Conservation (phyloP, 2,329 filamentous ascomycete species). For the Talaromyces sp. region DNA sequence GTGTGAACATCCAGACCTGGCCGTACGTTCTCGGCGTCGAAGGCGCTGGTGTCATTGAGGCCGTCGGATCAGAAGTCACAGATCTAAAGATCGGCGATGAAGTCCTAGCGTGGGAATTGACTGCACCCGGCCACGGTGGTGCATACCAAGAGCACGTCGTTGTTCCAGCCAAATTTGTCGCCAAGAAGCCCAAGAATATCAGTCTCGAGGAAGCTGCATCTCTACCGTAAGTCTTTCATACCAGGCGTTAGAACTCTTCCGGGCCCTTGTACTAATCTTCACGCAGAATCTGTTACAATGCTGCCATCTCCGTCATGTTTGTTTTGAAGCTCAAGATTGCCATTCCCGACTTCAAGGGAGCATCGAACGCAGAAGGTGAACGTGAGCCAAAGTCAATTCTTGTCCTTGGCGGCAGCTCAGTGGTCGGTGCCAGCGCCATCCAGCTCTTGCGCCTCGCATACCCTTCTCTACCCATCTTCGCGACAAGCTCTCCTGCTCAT, state of each 20-base stretch:
- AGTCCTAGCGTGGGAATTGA: conserved; percentile 12
- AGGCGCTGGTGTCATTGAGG: conserved; percentile 36
- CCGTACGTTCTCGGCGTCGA: conserved; percentile 39
- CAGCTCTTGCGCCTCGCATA: conserved; percentile 39
- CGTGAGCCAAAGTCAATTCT: conserved; percentile 31
- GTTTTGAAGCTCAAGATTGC: conserved; percentile 4
- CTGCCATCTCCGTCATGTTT: conserved; percentile 12
- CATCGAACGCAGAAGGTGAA: conserved; percentile 27
- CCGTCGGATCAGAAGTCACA: conserved; percentile 32
- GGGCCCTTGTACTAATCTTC: neutral
- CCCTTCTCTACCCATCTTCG: conserved; percentile 30
- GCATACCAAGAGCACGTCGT: conserved; percentile 19
- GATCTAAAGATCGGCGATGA: conserved; percentile 15
- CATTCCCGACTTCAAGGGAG: conserved; percentile 1
- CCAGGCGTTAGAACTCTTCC: neutral
- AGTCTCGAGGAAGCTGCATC: conserved; percentile 34
- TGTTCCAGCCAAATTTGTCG: conserved; percentile 24
- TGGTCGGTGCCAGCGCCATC: conserved; percentile 34
- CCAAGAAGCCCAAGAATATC: conserved; percentile 29
- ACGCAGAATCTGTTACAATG: conserved; percentile 14
- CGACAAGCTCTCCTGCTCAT: conserved; percentile 32
- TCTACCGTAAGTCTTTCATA: conserved; percentile 13
- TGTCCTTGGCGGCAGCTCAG: conserved; percentile 39
- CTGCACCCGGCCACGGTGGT: conserved; percentile 11
- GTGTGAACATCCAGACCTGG: conserved; percentile 31